These are phyloP conservation scores for Rhodamnia argentea DNA, from an alignment of 345 rosid genomes.

Conservation along the genomic window DNA sequence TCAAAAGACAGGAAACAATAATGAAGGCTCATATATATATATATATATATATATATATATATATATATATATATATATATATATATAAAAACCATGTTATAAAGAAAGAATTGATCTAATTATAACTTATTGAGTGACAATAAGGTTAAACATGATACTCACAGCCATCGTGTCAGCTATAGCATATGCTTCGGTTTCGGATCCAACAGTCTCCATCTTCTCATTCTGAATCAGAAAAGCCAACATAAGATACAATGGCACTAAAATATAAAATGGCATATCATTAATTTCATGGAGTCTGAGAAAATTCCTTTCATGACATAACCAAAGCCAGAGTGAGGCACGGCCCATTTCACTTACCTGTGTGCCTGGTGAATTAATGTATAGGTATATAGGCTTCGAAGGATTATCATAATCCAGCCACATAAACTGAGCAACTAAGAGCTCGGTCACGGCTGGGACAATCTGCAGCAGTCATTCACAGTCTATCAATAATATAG, in stretches of 20 bases:
- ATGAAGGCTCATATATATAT: neutral
- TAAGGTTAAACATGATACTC: constrained; percentile 21
- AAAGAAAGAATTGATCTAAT: neutral
- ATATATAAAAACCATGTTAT: neutral
- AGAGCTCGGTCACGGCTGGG: constrained; percentile 80
- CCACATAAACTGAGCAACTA: constrained; percentile 84
- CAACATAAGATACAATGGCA: neutral
- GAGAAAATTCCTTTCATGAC: neutral
- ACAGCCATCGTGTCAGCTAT: constrained; percentile 78
- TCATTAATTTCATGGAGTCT: neutral
- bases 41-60: neutral
- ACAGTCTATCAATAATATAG: neutral
- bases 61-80: neutral
- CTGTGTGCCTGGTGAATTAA: constrained; percentile 86
- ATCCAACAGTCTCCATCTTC: constrained; percentile 77
- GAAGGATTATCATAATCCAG: constrained; percentile 56
- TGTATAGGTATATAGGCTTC: constrained; percentile 74
- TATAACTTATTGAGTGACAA: neutral
- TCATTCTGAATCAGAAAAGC: constrained; percentile 39
- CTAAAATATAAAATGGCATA: neutral
- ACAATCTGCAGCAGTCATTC: constrained; percentile 47
- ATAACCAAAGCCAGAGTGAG: neutral
- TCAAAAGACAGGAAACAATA: neutral
- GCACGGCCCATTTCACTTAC: constrained; percentile 12
- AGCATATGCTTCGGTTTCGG: constrained; percentile 90